Evolutionary conservation across 352 stramenopile genomes (phyloP), one percentile per base, ranked within the genome.

Genomic region (Blastocystis hominis): DNA sequence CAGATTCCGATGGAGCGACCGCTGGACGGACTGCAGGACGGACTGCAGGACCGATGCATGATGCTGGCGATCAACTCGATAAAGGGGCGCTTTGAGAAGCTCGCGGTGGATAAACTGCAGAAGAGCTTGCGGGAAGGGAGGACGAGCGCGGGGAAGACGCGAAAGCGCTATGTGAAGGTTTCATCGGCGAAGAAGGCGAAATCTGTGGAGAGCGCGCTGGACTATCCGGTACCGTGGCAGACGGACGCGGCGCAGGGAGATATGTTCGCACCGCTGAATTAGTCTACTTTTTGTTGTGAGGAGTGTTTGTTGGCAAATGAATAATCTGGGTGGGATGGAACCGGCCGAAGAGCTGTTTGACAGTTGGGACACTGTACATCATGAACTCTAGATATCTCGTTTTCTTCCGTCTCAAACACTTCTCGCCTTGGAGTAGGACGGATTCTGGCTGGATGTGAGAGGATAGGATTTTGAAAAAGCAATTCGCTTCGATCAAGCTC

Each of bases 131-230:
- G 68, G 38, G 42, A 64, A 10, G 72, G 68, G 50, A 64, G 62
- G 50, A 66, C 36, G 17, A 47, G 34, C 24, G 54, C 34, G 20
- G 54, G 24, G 44, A 84, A 84, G 56, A 30, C 50, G 36, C 30
- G 72, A 54, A 84, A 84, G 72, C 54, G 72, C 38, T 84, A 84
- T 46, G 30, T 84, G 38, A 84, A 84, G 55, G 55, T 84, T 10
- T 36, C 72, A 24, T 84, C 72, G 34, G 72, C 50, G 42, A 84
- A 84, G 50, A 36, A 53, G 3, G 1, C 36, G 17, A 46, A 42
- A 15, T 54, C 30, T 20, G n/a, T 54, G 17, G 72, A 84, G n/a
- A 20, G 20, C 17, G 30, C 24, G n/a, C 24, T 36, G 20, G 47
- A 38, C 34, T 66, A 6, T 84, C 50, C 47, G 50, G n/a, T 24